phyloP scores from a whole-genome alignment of 768 basidiomycete species.

The Gautieria morchelliformis region DNA sequence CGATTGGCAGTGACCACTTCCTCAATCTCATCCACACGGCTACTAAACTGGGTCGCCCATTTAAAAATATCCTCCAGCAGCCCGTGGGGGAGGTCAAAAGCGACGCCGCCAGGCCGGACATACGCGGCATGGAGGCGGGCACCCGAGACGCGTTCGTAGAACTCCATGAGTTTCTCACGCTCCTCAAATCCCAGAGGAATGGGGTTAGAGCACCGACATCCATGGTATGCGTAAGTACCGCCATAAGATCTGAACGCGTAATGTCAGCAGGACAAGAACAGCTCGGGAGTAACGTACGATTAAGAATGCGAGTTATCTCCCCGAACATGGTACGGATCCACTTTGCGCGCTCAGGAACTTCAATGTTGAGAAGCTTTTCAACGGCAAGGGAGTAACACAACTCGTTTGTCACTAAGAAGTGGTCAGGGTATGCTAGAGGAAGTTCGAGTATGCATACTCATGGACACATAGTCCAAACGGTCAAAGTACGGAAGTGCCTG shows the following conservation, averaged over 20 bases:
- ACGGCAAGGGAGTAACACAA: constrained; percentile 95
- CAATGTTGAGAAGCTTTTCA: constrained; percentile 94
- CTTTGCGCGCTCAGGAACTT: constrained; percentile 93
- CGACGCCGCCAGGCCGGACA: constrained; percentile 94
- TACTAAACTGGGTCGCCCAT: constrained; percentile 92
- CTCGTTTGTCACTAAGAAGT: constrained; percentile 89
- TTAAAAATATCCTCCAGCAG: constrained; percentile 96
- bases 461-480: constrained; percentile 97
- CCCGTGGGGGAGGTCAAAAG: constrained; percentile 96
- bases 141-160: constrained; percentile 98
- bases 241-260: constrained; percentile 72
- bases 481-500: constrained; percentile 99
- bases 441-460: constrained; percentile 64
- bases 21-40: constrained; percentile 92
- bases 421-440: not conserved
- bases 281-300: constrained; percentile 47
- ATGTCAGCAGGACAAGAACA: not conserved
- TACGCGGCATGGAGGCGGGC: constrained; percentile 98
- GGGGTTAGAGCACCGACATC: constrained; percentile 97
- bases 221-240: constrained; percentile 90
- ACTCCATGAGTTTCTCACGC: constrained; percentile 99
- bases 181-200: constrained; percentile 99
- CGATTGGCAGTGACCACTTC: constrained; percentile 96
- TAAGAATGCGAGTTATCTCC: constrained; percentile 91
- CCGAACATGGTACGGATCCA: constrained; percentile 98